phyloP scores from a whole-genome alignment of 805 yeast genomes.

The Starmerella stigmatis region DNA sequence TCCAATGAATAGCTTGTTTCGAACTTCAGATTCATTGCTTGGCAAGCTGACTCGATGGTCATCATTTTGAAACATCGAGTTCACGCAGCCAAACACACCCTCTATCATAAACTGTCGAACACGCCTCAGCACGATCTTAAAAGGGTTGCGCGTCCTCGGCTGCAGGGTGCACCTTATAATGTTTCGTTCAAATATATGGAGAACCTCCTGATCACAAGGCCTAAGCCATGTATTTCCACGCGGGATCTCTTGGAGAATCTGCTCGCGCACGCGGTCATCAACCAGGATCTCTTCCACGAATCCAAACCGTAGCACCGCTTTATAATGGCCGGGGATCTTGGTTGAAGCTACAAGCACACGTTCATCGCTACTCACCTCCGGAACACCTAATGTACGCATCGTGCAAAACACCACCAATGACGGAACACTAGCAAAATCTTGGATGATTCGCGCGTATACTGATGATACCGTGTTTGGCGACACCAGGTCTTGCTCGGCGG shows the following conservation, averaged over 20 bases:
- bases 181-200: conserved; percentile 17
- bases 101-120: conserved; percentile 10
- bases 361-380: conserved; percentile 35
- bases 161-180: not conserved
- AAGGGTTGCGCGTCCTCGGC: conserved; percentile 4
- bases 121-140: not conserved
- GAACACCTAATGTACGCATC: conserved; percentile 36
- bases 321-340: conserved; percentile 37
- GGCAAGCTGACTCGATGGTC: conserved; percentile 7
- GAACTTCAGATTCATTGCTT: not conserved
- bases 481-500: conserved; percentile 27
- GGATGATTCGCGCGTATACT: conserved; percentile 33
- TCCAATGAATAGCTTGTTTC: conserved; percentile 13
- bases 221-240: too few species aligned
- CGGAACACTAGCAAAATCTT: conserved; percentile 39
- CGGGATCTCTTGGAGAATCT: not conserved
- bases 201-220: too few species aligned
- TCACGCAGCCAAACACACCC: conserved; percentile 12
- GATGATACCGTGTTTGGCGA: conserved; percentile 41
- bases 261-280: not conserved
- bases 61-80: conserved; percentile 14
- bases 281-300: conserved; percentile 29
- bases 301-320: conserved; percentile 42
- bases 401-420: conserved; percentile 38
- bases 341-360: conserved; percentile 34